Evolutionary conservation across 306 rosid species (phyloP).

Genomic region (Amphicarpaea edgeworthii): DNA sequence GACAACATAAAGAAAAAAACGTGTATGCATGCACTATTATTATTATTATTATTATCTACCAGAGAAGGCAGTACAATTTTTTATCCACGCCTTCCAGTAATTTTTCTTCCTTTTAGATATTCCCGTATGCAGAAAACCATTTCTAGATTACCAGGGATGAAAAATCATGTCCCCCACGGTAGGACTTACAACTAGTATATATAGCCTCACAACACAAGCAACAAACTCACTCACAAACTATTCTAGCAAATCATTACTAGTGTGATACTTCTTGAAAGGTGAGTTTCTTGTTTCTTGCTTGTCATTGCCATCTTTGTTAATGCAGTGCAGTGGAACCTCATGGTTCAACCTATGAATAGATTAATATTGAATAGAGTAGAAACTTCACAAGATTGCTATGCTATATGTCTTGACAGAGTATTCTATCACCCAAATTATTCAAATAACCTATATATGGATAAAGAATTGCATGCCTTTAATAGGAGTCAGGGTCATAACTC

Average conservation of each 20-base stretch:
- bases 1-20: slow-evolving; percentile 42
- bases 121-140: slow-evolving; percentile 48
- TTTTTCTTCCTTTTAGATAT: slow-evolving; percentile 53
- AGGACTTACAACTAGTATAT: slow-evolving; percentile 62
- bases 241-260: slow-evolving; percentile 39
- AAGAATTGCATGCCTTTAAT: slow-evolving; percentile 36
- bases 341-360: slow-evolving; percentile 21
- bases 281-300: slow-evolving; percentile 43
- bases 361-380: neutral
- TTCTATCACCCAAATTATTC: slow-evolving; percentile 27
- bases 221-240: slow-evolving; percentile 46
- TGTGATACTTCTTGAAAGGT: slow-evolving; percentile 54
- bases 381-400: slow-evolving; percentile 37
- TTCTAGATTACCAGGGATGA: slow-evolving; percentile 50
- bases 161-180: slow-evolving; percentile 54
- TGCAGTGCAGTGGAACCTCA: slow-evolving; percentile 31
- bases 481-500: slow-evolving; percentile 8
- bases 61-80: slow-evolving; percentile 26
- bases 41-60: slow-evolving; percentile 48
- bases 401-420: slow-evolving; percentile 28
- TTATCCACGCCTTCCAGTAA: slow-evolving; percentile 38
- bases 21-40: slow-evolving; percentile 49
- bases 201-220: slow-evolving; percentile 56
- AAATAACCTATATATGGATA: slow-evolving; percentile 30
- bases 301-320: slow-evolving; percentile 26